Evolutionary conservation across 805 yeast genomes (phyloP).

Genomic region (Yamadazyma endophytica): DNA sequence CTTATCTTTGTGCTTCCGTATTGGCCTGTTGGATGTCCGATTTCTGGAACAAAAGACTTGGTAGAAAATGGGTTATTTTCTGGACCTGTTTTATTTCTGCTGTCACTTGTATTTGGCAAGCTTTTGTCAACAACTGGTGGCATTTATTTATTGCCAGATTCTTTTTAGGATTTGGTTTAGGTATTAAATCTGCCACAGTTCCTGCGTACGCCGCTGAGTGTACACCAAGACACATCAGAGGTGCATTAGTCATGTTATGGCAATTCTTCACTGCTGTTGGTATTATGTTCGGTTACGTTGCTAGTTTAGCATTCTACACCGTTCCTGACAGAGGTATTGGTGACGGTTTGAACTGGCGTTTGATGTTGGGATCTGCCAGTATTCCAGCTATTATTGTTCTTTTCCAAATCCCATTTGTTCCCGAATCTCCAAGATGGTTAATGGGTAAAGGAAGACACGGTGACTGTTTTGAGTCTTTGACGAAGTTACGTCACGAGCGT

Average conservation of each 20-base stretch:
- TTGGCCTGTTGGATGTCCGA: slow-evolving; percentile 62
- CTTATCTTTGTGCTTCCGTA: slow-evolving; percentile 56
- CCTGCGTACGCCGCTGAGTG: slow-evolving; percentile 67
- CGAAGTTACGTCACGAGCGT: slow-evolving; percentile 39
- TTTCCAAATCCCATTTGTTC: slow-evolving; percentile 49
- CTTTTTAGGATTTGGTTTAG: slow-evolving; percentile 61
- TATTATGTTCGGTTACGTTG: slow-evolving; percentile 61
- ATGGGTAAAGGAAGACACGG: slow-evolving; percentile 47
- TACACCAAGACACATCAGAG: slow-evolving; percentile 54
- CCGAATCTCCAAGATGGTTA: slow-evolving; percentile 71
- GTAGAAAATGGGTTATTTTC: slow-evolving; percentile 60
- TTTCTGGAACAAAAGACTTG: slow-evolving; percentile 45
- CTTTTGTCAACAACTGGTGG: slow-evolving; percentile 56
- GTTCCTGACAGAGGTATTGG: slow-evolving; percentile 45
- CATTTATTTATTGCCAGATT: slow-evolving; percentile 59
- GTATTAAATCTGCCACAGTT: slow-evolving; percentile 63
- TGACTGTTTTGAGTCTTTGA: slow-evolving; percentile 50
- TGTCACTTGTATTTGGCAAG: slow-evolving; percentile 65
- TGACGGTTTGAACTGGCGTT: slow-evolving; percentile 52
- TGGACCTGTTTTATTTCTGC: slow-evolving; percentile 57
- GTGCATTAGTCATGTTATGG: slow-evolving; percentile 68
- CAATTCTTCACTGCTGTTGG: slow-evolving; percentile 76
- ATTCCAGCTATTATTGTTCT: slow-evolving; percentile 53
- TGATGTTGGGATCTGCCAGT: slow-evolving; percentile 62
- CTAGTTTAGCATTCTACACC: slow-evolving; percentile 55